Evolutionary conservation across 2,329 filamentous ascomycete species (phyloP).

Genomic region (Penicillium sp.): DNA sequence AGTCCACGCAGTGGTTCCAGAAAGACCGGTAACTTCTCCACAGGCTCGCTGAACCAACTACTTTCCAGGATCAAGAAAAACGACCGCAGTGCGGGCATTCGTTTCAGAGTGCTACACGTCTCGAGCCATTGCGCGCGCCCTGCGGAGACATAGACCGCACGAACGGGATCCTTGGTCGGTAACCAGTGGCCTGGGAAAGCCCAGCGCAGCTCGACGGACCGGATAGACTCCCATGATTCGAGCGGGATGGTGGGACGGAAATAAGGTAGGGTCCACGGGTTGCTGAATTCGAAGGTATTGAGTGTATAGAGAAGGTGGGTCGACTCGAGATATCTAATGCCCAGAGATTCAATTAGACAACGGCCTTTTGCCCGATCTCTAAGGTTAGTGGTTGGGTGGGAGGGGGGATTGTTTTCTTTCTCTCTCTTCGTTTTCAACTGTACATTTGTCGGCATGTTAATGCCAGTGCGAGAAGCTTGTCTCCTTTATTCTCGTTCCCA

Average conservation of each 20-base stretch:
- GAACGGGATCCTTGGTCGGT: constrained; percentile 45
- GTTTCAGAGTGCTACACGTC: constrained; percentile 34
- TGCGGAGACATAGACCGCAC: constrained; percentile 42
- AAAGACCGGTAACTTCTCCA: constrained; percentile 41
- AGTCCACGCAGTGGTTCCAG: constrained; percentile 39
- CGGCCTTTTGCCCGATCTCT: background rate
- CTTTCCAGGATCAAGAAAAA: constrained; percentile 38
- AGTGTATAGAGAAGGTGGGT: constrained; percentile 40
- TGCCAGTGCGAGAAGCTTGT: constrained; percentile 32
- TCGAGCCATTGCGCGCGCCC: constrained; percentile 43
- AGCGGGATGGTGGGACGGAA: constrained; percentile 39
- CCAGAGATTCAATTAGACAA: background rate
- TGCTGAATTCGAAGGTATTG: constrained; percentile 45
- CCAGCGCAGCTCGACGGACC: constrained; percentile 42
- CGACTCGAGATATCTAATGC: constrained; percentile 40
- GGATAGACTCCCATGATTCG: constrained; percentile 36
- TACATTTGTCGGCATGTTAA: constrained; percentile 44
- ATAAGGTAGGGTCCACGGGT: constrained; percentile 45
- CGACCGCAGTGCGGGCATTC: constrained; percentile 30
- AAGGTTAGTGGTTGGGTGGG: background rate
- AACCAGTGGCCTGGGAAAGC: constrained; percentile 47
- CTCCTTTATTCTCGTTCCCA: background rate
- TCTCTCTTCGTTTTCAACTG: constrained; percentile 7
- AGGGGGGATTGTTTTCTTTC: background rate
- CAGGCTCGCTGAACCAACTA: constrained; percentile 43